phyloP scores from a whole-genome alignment of 345 rosid species.

The Eucalyptus erythrocorys region DNA sequence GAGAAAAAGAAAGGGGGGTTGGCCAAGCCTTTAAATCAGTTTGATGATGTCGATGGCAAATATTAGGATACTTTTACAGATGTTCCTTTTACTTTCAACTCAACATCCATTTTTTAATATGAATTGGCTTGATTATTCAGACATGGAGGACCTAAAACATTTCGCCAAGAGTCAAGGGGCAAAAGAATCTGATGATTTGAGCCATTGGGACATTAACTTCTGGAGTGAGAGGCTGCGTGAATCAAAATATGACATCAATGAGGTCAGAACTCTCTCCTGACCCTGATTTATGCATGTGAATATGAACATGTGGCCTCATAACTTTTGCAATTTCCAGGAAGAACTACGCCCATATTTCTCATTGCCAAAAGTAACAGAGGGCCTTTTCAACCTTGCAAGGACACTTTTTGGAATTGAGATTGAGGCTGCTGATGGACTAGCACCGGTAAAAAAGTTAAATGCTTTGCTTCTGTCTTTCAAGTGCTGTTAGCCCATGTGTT shows the following conservation, averaged over 20 bases:
- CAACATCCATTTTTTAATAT: not conserved
- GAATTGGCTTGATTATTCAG: slow-evolving; percentile 12
- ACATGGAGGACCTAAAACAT: slow-evolving; percentile 65
- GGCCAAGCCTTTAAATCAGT: not conserved
- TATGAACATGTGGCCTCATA: not conserved
- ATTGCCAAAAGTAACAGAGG: slow-evolving; percentile 77
- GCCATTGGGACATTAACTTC: slow-evolving; percentile 71
- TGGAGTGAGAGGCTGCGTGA: slow-evolving; percentile 99
- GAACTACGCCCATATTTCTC: slow-evolving; percentile 86
- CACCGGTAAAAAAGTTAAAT: slow-evolving; percentile 45
- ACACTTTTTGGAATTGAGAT: slow-evolving; percentile 64
- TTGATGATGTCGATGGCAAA: not conserved
- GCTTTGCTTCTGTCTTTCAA: not conserved
- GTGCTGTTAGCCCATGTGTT: not conserved
- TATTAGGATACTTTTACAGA: not conserved
- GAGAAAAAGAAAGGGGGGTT: too few species aligned
- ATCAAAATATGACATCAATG: slow-evolving; percentile 72
- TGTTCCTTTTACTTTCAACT: not conserved
- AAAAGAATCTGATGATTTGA: slow-evolving; percentile 51
- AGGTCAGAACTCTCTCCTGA: slow-evolving; percentile 25
- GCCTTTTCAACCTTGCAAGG: slow-evolving; percentile 69
- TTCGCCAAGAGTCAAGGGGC: slow-evolving; percentile 72
- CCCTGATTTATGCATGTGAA: not conserved
- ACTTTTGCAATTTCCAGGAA: slow-evolving; percentile 31
- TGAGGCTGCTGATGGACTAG: slow-evolving; percentile 79